Evolutionary conservation across 2,329 filamentous ascomycete genomes (phyloP).

Genomic region (Lecanosticta acicola): DNA sequence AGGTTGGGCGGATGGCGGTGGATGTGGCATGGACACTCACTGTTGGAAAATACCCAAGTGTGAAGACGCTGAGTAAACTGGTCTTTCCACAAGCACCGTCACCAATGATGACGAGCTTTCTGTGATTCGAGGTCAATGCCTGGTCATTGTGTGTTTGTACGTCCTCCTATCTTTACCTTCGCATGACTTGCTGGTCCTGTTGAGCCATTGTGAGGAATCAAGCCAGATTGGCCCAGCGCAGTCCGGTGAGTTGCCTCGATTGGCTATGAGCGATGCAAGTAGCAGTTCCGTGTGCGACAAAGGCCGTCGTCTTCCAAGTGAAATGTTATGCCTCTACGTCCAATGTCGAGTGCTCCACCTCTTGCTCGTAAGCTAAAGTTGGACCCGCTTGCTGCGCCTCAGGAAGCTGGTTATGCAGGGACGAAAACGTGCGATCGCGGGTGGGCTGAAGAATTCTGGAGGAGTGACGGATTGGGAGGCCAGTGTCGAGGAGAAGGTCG

Average conservation of each 20-base stretch:
- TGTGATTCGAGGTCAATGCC: conserved; percentile 36
- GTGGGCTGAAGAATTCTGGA: neutral
- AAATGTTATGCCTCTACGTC: neutral
- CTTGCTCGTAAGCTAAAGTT: neutral
- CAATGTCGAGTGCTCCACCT: neutral
- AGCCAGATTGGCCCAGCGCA: too few species aligned
- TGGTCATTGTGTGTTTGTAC: neutral
- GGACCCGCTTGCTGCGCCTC: neutral
- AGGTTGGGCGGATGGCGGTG: too few species aligned
- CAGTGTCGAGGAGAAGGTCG: neutral
- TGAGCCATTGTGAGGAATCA: conserved; percentile 29
- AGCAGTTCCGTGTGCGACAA: too few species aligned
- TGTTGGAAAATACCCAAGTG: conserved; percentile 93
- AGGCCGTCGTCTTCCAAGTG: neutral
- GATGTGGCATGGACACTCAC: conserved; percentile 53
- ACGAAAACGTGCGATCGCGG: neutral
- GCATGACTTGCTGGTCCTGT: conserved; percentile 36
- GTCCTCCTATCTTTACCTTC: conserved; percentile 26
- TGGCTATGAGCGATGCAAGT: too few species aligned
- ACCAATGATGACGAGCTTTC: conserved; percentile 94
- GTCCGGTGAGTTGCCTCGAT: too few species aligned
- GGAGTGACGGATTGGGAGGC: neutral
- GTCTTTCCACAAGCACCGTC: conserved; percentile 98
- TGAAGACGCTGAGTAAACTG: conserved; percentile 94
- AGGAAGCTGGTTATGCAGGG: neutral